Percentiles rank a stretch among this genome's conserved stretches.
These are phyloP conservation scores for Blastobotrys raffinosifermentans DNA, from an alignment of 1,139 yeast genomes.

Conservation along the genomic window DNA sequence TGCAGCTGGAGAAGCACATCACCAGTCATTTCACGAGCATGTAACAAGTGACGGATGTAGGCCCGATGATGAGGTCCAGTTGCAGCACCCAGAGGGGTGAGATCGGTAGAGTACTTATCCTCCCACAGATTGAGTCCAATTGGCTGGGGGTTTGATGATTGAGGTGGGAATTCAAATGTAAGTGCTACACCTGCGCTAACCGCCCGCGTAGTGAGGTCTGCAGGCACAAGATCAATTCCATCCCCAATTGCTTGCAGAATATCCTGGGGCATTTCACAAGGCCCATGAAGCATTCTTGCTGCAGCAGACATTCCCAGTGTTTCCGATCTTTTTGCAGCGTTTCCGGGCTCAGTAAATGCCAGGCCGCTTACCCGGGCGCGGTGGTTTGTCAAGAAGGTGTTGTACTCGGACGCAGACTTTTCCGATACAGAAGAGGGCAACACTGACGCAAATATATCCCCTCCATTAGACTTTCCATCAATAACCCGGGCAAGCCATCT, in stretches of 20 bases:
- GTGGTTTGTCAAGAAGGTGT: not conserved
- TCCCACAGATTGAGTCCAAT: constrained; percentile 34
- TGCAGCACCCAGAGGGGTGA: constrained; percentile 20
- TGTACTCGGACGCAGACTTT: not conserved
- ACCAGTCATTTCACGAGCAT: constrained; percentile 40
- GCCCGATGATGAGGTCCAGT: constrained; percentile 33
- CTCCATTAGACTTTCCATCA: constrained; percentile 5
- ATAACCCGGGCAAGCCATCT: constrained; percentile 27
- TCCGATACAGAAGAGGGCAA: constrained; percentile 21
- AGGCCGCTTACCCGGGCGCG: not conserved
- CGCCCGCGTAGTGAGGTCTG: constrained; percentile 28
- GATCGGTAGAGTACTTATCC: constrained; percentile 27
- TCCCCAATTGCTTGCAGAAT: constrained; percentile 27
- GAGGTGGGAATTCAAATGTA: constrained; percentile 26
- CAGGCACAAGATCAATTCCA: constrained; percentile 36
- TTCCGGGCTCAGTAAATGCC: not conserved
- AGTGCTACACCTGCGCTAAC: constrained; percentile 38
- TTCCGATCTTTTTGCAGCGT: not conserved
- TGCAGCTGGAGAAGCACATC: constrained; percentile 38
- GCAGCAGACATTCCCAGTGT: not conserved
- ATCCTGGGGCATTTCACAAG: constrained; percentile 31
- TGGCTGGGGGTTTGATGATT: constrained; percentile 3
- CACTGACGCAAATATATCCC: constrained; percentile 29
- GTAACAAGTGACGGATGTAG: constrained; percentile 37
- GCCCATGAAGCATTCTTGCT: constrained; percentile 24